Conservation (phyloP, 768 basidiomycete genomes). For the Postia placenta region DNA sequence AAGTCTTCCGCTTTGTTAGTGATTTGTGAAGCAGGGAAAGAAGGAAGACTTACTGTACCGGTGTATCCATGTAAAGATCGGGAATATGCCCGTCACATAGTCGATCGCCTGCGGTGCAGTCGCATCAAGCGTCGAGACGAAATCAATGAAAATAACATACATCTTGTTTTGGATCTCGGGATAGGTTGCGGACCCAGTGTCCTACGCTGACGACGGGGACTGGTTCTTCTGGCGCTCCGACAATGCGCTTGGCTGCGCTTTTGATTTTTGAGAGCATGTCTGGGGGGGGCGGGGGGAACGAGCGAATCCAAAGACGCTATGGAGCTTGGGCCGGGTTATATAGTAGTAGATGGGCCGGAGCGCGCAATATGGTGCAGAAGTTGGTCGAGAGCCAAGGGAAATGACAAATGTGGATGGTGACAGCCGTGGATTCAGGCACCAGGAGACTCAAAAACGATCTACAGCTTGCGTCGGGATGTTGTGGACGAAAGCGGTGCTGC, state of each 20-base stretch:
- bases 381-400: not conserved
- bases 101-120: constrained; percentile 37
- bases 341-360: not conserved
- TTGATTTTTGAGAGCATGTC: constrained; percentile 32
- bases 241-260: constrained; percentile 47
- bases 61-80: constrained; percentile 78
- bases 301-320: not conserved
- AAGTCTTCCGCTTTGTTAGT: constrained; percentile 36
- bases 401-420: not conserved
- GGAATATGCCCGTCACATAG: constrained; percentile 76
- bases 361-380: constrained; percentile 3
- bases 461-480: not conserved
- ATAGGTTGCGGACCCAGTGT: constrained; percentile 42
- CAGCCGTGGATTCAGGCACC: too few species aligned
- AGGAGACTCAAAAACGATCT: too few species aligned
- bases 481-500: not conserved
- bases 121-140: constrained; percentile 1
- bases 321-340: not conserved
- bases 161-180: constrained; percentile 39
- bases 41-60: constrained; percentile 64
- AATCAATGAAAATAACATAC: constrained; percentile 32
- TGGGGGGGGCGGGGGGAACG: constrained; percentile 1
- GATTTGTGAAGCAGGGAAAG: not conserved
- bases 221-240: constrained; percentile 54
- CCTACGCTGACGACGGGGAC: constrained; percentile 55